Evolutionary conservation across 768 basidiomycete species (phyloP), one percentile per base, ranked within the genome.

Genomic region (Collybia nuda): DNA sequence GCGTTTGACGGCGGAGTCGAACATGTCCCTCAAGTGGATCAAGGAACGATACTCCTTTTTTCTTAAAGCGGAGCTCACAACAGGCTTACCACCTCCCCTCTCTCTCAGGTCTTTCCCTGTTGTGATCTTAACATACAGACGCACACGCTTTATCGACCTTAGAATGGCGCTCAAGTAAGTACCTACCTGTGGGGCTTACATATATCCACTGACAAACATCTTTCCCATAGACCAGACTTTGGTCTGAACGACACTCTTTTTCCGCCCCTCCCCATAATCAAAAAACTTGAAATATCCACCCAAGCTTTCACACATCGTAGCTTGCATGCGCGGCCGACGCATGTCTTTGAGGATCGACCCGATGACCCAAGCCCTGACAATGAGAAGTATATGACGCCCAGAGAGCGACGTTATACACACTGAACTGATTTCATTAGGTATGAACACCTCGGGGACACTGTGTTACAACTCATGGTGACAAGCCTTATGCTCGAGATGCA

Each of bases 351-450:
- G 62, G 90, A 92, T 64, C 75, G 71, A 32, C 79, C 75, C 0
- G 73, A 80, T 54, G 89, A 92, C 65, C 84, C 78, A 2, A 86
- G 85, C 44, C 89, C 88, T 5, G 90, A 92, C 62, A 91, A 92
- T 54, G 90, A 92, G 70, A 86, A 81, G 90, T 89, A 48, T 57
- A 74, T 64, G 5, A 23, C 17, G 24, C 36, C 18, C 32, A n/a
- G n/a, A 17, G 44, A 36, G 21, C 48, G 40, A 36, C 38, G 47
- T 45, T 47, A 48, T 38, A 14, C 18, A 8, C 42, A 24, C 29
- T 45, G 44, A 28, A 47, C 38, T 36, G 44, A 17, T 21, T 22
- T 8, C 28, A 46, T 24, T 61, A 91, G 89, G 61, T 78, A 80
- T 45, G 90, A 92, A 62, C 86, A 90, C 65, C 67, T 90, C 2